Evolutionary conservation across 148 eudicot species (phyloP), one percentile per base, ranked within the genome.

Genomic region (Cornus suecica): DNA sequence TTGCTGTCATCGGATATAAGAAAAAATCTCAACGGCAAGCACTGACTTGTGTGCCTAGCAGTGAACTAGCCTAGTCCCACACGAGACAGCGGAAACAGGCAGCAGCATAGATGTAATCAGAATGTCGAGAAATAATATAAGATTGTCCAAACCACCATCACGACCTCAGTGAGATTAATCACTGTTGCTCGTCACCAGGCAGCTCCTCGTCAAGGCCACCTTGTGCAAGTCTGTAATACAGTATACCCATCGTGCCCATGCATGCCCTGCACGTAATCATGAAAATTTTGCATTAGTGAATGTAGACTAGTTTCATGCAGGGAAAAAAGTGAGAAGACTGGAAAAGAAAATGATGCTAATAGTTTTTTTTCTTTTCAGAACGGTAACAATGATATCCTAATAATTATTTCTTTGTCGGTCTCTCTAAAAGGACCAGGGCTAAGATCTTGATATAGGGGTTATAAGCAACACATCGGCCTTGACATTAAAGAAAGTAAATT

Each of bases 201-300:
- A 81, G 68, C 62, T 85, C 88, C 69, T 84, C 85, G 41, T 81
- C 90, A 41, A 86, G 71, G 37, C 88, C 89, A 26, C 93, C 81
- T 83, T 91, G 94, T 23, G 92, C 84, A 28, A 92, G 78, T 84
- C 97, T 90, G 84, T 90, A 92, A 74, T 92, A 92, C 29, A 92
- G 77, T 56, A 92, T 92, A 72, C 89, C 94, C 94, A 92, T 92
- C 32, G 97, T 92, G 67, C 94, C 97, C 92, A 92, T 76, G 83
- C 97, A 92, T 20, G 97, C 94, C 93, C 97, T 92, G 87, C 82
- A 84, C 29, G 64, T 22, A 37, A 52, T n/a, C 71, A 26, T 74
- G 14, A 8, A 58, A 58, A 7, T 20, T 8, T 37, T 25, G 61
- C 52, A 69, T 13, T 20, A 71, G 65, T 45, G 71, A 30, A 22